Base-by-base conservation (phyloP, 805 yeast genomes). In the Metschnikowia sp. region DNA sequence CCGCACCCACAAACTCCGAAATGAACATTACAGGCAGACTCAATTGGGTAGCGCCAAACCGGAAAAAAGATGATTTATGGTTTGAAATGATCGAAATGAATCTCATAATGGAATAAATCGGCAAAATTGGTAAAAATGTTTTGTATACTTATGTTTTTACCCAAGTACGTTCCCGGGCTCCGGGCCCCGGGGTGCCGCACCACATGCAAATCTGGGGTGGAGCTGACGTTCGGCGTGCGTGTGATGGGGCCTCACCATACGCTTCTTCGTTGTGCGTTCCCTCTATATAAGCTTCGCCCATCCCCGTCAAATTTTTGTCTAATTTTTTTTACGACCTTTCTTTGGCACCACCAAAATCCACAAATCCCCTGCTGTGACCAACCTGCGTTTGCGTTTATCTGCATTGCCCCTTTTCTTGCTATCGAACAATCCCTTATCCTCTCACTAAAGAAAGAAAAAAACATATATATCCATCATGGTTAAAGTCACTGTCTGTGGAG, bases 401-500 rank as follows among this genome's bases (percentile, higher is more conserved):
- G 22, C 22, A 22, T 22, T 6, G 2, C 22, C 22, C 22, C 22
- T 22, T 22, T 22, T 22, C 22, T 22, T 22, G 22, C 22, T 22
- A 22, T 4, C 4, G 6, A 22, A 6, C 22, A 22, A 22, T 22
- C 22, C 22, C 22, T 4, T 22, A 28, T 18, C 36, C 48, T 9
- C 28, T 10, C 7, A n/a, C 15, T 36, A 15, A 18, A 37, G 37
- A 32, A 39, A 37, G 7, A 18, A 37, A 37, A 32, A 39, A 37
- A 12, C 13, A 32, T 32, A 32, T 19, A 37, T 38, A 26, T 11
- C 28, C 10, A 44, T 18, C 38, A 72, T 72, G 77, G 76, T 72
- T 47, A 89, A 88, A 75, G 95, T 88, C 45, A 79, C 96, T 47
- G 90, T 89, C 50, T 76, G 84, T 45, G 96, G 96, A 55, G 97